Evolutionary conservation across 2,329 filamentous ascomycete genomes (phyloP).

Genomic region (Lizonia empirigonia): DNA sequence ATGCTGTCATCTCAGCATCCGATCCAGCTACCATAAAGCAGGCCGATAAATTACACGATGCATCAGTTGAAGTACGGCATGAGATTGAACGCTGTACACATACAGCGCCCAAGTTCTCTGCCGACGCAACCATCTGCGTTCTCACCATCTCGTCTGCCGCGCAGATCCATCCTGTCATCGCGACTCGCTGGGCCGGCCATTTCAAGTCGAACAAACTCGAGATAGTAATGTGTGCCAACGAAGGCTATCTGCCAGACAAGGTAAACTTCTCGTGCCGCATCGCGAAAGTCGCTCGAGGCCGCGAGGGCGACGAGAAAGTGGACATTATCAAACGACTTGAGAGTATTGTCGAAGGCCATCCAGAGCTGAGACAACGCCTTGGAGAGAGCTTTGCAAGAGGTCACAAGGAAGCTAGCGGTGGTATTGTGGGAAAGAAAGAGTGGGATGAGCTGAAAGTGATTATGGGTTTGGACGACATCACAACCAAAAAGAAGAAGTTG

Average conservation of each 20-base stretch:
- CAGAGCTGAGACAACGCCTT: slow-evolving; percentile 54
- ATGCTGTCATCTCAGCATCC: slow-evolving; percentile 58
- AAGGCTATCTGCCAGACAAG: slow-evolving; percentile 65
- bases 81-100: slow-evolving; percentile 68
- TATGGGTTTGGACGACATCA: slow-evolving; percentile 64
- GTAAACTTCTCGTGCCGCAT: slow-evolving; percentile 73
- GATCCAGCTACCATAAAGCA: slow-evolving; percentile 59
- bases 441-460: slow-evolving; percentile 69
- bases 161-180: slow-evolving; percentile 71
- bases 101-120: slow-evolving; percentile 66
- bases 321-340: slow-evolving; percentile 67
- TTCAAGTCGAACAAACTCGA: slow-evolving; percentile 64
- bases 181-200: slow-evolving; percentile 68
- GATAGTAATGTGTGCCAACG: slow-evolving; percentile 70
- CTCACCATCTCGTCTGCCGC: slow-evolving; percentile 65
- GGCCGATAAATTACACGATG: slow-evolving; percentile 58
- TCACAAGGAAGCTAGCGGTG: slow-evolving; percentile 71
- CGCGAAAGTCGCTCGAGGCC: slow-evolving; percentile 59
- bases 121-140: slow-evolving; percentile 66
- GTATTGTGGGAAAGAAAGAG: slow-evolving; percentile 63
- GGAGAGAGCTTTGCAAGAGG: slow-evolving; percentile 70
- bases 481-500: slow-evolving; percentile 41
- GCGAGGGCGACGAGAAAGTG: slow-evolving; percentile 58
- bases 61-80: slow-evolving; percentile 63
- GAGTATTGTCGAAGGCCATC: slow-evolving; percentile 53